Evolutionary conservation across 805 yeast species (phyloP).

Genomic region (Ogataea nitratoaversa): DNA sequence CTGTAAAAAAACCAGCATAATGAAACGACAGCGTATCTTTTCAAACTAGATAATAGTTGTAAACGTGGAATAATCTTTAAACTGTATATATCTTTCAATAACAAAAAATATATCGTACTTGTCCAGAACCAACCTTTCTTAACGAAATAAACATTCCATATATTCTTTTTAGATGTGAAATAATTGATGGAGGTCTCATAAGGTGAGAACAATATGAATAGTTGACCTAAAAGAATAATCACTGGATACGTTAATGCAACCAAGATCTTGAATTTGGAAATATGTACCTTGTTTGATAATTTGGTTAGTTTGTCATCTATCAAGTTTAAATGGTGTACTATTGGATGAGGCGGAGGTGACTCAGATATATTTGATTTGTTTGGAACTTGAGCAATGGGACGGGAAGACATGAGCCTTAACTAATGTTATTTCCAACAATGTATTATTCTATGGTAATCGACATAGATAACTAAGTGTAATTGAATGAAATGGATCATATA

Average conservation of each 20-base stretch:
- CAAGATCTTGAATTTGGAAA: constrained; percentile 12
- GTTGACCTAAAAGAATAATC: constrained; percentile 48
- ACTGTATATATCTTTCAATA: constrained; percentile 10
- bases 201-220: constrained; percentile 42
- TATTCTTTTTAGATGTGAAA: constrained; percentile 59
- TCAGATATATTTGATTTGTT: too few species aligned
- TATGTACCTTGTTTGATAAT: constrained; percentile 2
- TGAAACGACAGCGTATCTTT: constrained; percentile 54
- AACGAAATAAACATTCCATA: constrained; percentile 71
- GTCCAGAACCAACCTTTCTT: constrained; percentile 97
- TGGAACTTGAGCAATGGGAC: too few species aligned
- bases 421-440: too few species aligned
- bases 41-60: constrained; percentile 17
- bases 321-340: constrained; percentile 9
- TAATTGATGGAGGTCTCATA: constrained; percentile 43
- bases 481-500: too few species aligned
- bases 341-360: too few species aligned
- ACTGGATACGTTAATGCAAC: constrained; percentile 26
- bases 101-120: constrained; percentile 33
- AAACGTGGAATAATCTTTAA: neutral
- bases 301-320: constrained; percentile 6
- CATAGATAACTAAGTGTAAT: too few species aligned
- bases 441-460: too few species aligned
- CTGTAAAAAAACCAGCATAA: constrained; percentile 83
- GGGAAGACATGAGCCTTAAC: neutral